Evolutionary conservation across 306 rosid genomes (phyloP), one percentile per base, ranked within the genome.

Genomic region (Luffa aegyptiaca): DNA sequence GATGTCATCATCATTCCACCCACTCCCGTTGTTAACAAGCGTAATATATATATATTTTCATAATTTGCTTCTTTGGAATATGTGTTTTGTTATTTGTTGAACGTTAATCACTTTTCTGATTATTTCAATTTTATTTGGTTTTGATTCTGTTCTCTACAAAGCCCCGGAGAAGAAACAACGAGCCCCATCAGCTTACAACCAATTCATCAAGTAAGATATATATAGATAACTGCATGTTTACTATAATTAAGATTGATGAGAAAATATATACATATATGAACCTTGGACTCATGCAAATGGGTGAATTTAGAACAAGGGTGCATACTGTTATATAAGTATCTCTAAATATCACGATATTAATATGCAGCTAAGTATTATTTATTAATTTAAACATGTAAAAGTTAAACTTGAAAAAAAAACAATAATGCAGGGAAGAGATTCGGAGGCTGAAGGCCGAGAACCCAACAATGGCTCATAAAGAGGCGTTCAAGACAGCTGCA

Each of bases 81-180:
- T 10, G 6, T 48, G 5, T 17, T 2, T 52, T 52, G 12, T 13
- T 35, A 21, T 35, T 64, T 26, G 31, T 26, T 26, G 31, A 0
- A 26, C 31, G 1, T 45, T 45, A 45, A 9, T 45, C 8, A 6
- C 31, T 45, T 8, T 56, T 18, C 62, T 18, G 8, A 6, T 55
- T 55, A 2, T 62, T 21, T 21, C 12, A 26, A 62, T 26, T 18
- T 77, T 76, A 55, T 41, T 46, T 79, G 51, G 39, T 65, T 56
- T 46, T 79, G 3, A 21, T 18, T 55, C 48, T 26, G 59, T 11
- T 53, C 36, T 58, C 31, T 59, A 7, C 8, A 21, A 26, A 92
- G 98, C 97, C 49, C 97, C 98, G 16, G 97, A 92, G 90, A 94
- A 92, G 87, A 92, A 97, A 84, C 95, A 94, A 77, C 53, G 98